Percentiles rank a stretch among this genome's conserved stretches.
Evolutionary conservation across 768 basidiomycete genomes (phyloP).

Genomic region (Porphyrellus cyaneotinctus): DNA sequence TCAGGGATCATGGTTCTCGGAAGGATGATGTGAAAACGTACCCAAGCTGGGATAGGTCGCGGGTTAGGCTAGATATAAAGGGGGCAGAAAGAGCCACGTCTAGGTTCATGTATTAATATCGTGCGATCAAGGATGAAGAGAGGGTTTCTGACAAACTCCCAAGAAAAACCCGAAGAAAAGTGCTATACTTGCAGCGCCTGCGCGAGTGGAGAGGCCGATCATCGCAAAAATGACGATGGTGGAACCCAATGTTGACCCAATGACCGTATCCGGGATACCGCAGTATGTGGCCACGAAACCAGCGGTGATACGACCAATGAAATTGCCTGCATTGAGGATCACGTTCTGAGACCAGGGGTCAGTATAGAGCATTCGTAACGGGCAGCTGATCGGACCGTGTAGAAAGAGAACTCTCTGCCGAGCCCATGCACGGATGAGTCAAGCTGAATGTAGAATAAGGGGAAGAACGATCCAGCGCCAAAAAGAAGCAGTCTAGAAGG

Average conservation of each 20-base stretch:
- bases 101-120: conserved; percentile 6
- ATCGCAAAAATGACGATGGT: conserved; percentile 43
- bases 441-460: conserved; percentile 53
- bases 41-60: conserved; percentile 48
- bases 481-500: conserved; percentile 14
- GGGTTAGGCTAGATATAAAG: conserved; percentile 40
- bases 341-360: conserved; percentile 27
- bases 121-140: neutral
- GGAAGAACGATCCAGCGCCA: conserved; percentile 21
- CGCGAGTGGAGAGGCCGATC: conserved; percentile 35
- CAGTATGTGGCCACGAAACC: conserved; percentile 35
- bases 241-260: conserved; percentile 33
- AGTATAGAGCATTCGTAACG: neutral
- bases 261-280: conserved; percentile 44
- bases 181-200: conserved; percentile 36
- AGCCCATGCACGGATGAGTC: conserved; percentile 49
- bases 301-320: conserved; percentile 36
- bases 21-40: conserved; percentile 8
- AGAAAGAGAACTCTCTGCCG: conserved; percentile 46
- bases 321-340: conserved; percentile 35
- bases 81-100: conserved; percentile 41
- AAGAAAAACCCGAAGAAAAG: conserved; percentile 47
- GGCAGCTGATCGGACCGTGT: conserved; percentile 37
- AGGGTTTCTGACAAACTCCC: conserved; percentile 37
- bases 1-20: neutral